Percentiles rank a stretch among this genome's conserved stretches.
Conservation (phyloP, 495 filamentous ascomycete species). For the Neurospora sp. region DNA sequence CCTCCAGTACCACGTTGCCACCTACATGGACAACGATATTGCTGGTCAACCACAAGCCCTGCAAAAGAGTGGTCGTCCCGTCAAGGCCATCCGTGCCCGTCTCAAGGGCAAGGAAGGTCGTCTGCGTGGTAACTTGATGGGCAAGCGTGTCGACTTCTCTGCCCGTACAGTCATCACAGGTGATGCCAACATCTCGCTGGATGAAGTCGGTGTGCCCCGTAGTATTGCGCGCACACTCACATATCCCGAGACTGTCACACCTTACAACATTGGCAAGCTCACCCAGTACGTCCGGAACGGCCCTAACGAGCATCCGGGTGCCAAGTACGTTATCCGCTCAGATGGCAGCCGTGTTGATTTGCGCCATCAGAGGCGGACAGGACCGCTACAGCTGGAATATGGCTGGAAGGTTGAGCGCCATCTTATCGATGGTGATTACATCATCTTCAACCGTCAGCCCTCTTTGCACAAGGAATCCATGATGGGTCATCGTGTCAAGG, state of each 20-base stretch:
- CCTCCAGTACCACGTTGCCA: slow-evolving; percentile 96
- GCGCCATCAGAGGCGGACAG: slow-evolving; percentile 77
- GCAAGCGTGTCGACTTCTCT: slow-evolving; percentile 98
- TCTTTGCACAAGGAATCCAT: slow-evolving; percentile 99
- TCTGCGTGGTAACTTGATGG: slow-evolving; percentile 96
- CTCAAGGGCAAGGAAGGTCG: slow-evolving; percentile 98
- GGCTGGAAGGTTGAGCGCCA: slow-evolving; percentile 98
- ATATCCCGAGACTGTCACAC: slow-evolving; percentile 94
- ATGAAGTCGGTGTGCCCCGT: slow-evolving; percentile 90
- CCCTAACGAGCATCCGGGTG: slow-evolving; percentile 88
- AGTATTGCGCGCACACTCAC: slow-evolving; percentile 84
- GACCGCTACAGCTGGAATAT: slow-evolving; percentile 74
- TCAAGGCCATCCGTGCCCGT: slow-evolving; percentile 92
- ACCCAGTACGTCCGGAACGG: slow-evolving; percentile 83
- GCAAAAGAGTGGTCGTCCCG: slow-evolving; percentile 90
- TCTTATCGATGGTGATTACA: slow-evolving; percentile 88
- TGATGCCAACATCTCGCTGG: slow-evolving; percentile 89
- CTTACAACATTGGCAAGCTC: slow-evolving; percentile 91
- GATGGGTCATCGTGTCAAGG: slow-evolving; percentile 96
- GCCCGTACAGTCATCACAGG: slow-evolving; percentile 99
- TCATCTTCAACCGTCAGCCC: slow-evolving; percentile 98
- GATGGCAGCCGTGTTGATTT: slow-evolving; percentile 91
- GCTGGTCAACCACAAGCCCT: slow-evolving; percentile 90
- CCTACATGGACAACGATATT: slow-evolving; percentile 99
- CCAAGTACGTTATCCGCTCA: slow-evolving; percentile 86